Base-by-base conservation (phyloP, 139 green algal species). In the Gonium pectorale region DNA sequence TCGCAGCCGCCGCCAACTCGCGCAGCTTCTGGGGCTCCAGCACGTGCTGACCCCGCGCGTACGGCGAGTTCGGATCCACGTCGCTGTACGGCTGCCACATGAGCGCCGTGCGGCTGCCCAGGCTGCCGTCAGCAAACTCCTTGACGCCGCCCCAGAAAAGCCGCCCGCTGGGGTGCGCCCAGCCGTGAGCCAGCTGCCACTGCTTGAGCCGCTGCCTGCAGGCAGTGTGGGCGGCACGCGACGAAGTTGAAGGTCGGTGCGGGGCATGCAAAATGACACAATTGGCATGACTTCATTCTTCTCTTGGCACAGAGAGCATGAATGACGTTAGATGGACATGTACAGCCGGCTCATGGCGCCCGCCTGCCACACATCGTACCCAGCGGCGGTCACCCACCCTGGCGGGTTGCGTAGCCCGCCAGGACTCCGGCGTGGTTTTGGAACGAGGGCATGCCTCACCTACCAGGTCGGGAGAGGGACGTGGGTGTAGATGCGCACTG, bases 71-170 rank as follows among this genome's bases (percentile, higher is more conserved):
- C 64, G 7, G 80, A 56, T 24, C 77, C 67, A 8, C 33, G 52
- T 79, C 78, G 75, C 60, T 64, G 90, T 96, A 96, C 2, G 80
- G 86, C 67, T 93, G 63, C 64, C 88, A 88, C 80, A 97, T 91
- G 21, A 95, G 90, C 1, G 94, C 94, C 2, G 94, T 96, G 49
- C 88, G 79, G 49, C 81, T 90, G 24, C 94, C 94, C 31, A 97
- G 80, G 67, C 80, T 92, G 80, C 94, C 94, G 52, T 97, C 94
- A 37, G 89, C 86, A 81, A 97, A 97, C 31, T 90, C 93, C 88
- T 97, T 97, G 43, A 96, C 80, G 15, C 89, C 86, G 38, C 93
- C 94, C 89, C 88, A 95, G 44, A 86, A 84, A 24, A 97, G 90
- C 17, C 85, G 81, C 22, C 89, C 87, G 21, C 70, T 56, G 5